Base-by-base conservation (phyloP, 352 stramenopile genomes). In the Sclerospora graminicola region DNA sequence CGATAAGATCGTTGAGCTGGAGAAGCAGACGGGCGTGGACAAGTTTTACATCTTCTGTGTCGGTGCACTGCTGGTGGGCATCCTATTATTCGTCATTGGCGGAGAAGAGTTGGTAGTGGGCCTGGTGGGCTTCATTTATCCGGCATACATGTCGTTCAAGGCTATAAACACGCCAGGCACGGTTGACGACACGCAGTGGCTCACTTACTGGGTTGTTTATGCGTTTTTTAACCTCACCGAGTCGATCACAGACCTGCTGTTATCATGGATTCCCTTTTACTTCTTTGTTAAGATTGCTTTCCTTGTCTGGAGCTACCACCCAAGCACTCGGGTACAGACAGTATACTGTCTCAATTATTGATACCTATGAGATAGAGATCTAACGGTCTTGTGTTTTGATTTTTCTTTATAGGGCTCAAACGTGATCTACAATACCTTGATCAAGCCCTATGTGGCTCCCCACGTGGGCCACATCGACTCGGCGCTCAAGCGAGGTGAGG, bases 161-260 rank as follows among this genome's bases (percentile, higher is more conserved):
- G 82, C 82, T 32, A 77, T 93, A 11, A 87, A 76, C 61, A 86
- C 76, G 41, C 57, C 70, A 13, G 57, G 47, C 45, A 73, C 75
- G 30, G 58, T 67, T 7, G 82, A 93, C 30, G 80, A 93, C 66
- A 93, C 79, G 27, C 77, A 90, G 68, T 94, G 82, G 82, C 68
- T 94, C 32, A 90, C 80, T 11, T 94, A 94, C 66, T 94, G 82
- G 82, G 84, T 98, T 49, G 84, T 98, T 21, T 98, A 97, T 69
- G 74, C 90, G 20, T 95, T 97, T 59, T 98, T 98, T 61, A 97
- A 88, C 51, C 82, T 98, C 41, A 93, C 96, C 13, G 95, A 98
- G 59, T 68, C 77, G 41, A 46, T 89, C 50, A 89, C 78, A 24
- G 75, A 92, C 52, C 48, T 88, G 9, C n/a, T 92, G 18, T 57